Evolutionary conservation across 805 yeast species (phyloP), one percentile per base, ranked within the genome.

Genomic region (Suhomyces vadensis): DNA sequence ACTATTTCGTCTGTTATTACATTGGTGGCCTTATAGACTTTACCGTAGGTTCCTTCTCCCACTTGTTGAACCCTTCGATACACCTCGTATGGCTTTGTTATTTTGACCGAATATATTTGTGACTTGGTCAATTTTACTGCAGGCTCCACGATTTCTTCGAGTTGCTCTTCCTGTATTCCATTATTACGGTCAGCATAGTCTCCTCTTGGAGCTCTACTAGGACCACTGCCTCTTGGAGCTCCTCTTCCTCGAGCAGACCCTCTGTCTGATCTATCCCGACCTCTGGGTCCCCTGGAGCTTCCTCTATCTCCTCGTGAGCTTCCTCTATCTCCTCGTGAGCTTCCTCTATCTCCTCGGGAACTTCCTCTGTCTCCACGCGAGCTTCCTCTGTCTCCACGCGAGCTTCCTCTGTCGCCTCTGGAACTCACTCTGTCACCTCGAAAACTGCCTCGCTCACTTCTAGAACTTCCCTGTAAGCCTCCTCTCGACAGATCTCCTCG

Each of bases 11-110:
- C 75, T 0, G 96, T 87, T 4, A 79, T 69, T 11, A 67, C 66
- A 60, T 94, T 90, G 39, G 71, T 73, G 0, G 97, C 96, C 59
- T 90, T 89, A 69, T 86, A 90, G 16, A 94, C 99, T 61, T 88
- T 90, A 14, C 99, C 99, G 63, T 94, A 94, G 0, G 98, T 94
- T 7, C 99, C 99, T 65, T 94, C 98, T n/a, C 99, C 99, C 4
- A 94, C 98, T 60, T 94, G 98, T 31, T 79, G 75, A 1, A 87
- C 79, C 43, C 91, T 72, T 51, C 84, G 83, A 61, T 85, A 89
- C 2, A 78, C 60, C 9, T 74, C 74, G 1, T 63, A 53, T 5
- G 61, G 46, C 23, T 67, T 55, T 1, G 42, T 48, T 4, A 58
- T 51, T 44, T 60, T 61, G 2, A 69, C 47, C 50, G 65, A 59